Evolutionary conservation across 371 early-diverging fungal genomes (phyloP).

Genomic region (Rhizomucor pusillus): DNA sequence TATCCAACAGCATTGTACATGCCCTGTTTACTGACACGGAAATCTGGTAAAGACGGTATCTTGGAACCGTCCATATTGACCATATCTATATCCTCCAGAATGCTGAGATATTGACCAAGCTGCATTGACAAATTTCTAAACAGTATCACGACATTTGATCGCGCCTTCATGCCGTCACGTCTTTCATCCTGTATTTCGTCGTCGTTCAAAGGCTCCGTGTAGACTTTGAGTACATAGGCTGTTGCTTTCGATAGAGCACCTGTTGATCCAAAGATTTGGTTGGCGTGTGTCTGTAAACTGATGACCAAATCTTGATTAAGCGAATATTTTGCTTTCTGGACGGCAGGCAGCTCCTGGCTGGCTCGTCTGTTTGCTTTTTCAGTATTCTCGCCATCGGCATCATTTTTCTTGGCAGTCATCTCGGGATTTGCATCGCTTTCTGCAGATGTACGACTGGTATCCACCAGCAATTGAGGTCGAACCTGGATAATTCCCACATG

Average conservation of each 20-base stretch:
- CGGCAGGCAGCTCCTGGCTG: constrained; percentile 4
- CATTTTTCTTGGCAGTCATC: not conserved
- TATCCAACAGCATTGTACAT: constrained; percentile 68
- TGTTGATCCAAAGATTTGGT: constrained; percentile 43
- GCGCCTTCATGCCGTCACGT: constrained; percentile 22
- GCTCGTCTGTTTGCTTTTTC: constrained; percentile 3
- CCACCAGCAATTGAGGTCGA: constrained; percentile 29
- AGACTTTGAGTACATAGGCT: constrained; percentile 17
- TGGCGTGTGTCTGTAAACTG: constrained; percentile 44
- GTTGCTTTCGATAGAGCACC: constrained; percentile 38
- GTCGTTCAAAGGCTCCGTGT: not conserved
- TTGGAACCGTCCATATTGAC: constrained; percentile 23
- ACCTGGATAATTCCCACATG: constrained; percentile 30
- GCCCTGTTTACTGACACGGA: constrained; percentile 62
- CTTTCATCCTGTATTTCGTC: constrained; percentile 5
- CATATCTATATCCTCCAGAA: constrained; percentile 37
- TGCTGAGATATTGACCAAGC: constrained; percentile 37
- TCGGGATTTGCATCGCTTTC: not conserved
- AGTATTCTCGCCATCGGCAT: not conserved
- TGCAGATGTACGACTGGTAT: constrained; percentile 2
- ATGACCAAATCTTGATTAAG: constrained; percentile 47
- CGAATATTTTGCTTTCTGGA: constrained; percentile 33
- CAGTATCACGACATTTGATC: constrained; percentile 28
- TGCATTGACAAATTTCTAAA: constrained; percentile 51
- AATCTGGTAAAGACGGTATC: constrained; percentile 50